These are phyloP conservation scores for Ophiostoma australiae DNA, from an alignment of 2,329 filamentous ascomycete genomes.

Conservation along the genomic window DNA sequence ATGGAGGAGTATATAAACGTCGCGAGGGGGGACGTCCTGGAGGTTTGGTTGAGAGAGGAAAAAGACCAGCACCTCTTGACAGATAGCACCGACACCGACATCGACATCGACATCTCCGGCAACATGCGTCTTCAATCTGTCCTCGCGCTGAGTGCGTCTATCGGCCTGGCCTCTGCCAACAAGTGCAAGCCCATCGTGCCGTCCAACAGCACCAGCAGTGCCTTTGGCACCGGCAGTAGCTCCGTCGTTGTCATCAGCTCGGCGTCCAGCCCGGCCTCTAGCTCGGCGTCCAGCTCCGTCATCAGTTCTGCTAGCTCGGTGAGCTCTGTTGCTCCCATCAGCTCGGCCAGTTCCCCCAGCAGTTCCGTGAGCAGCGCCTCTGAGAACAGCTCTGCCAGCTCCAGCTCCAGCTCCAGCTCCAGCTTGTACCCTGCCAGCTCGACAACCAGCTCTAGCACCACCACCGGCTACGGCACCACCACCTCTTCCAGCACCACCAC, in stretches of 20 bases:
- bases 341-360: neutral
- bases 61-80: neutral
- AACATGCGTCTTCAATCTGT: constrained; percentile 19
- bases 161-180: constrained; percentile 18
- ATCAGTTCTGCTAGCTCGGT: neutral
- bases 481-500: neutral
- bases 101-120: neutral
- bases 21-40: neutral
- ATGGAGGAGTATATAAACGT: neutral
- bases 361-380: neutral
- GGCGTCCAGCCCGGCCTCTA: no score
- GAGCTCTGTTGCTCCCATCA: neutral
- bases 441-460: neutral
- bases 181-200: constrained; percentile 15
- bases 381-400: neutral
- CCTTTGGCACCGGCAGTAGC: neutral
- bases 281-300: neutral
- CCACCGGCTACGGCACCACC: neutral
- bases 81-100: neutral
- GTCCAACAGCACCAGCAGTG: constrained; percentile 12
- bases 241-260: neutral
- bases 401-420: neutral
- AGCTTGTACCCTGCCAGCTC: neutral
- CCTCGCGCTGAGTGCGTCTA: constrained; percentile 16
- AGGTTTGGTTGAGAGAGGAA: neutral